Percentiles rank a stretch among this genome's conserved stretches.
Evolutionary conservation across 2,329 filamentous ascomycete genomes (phyloP).

Genomic region (Colletotrichum trifolii): DNA sequence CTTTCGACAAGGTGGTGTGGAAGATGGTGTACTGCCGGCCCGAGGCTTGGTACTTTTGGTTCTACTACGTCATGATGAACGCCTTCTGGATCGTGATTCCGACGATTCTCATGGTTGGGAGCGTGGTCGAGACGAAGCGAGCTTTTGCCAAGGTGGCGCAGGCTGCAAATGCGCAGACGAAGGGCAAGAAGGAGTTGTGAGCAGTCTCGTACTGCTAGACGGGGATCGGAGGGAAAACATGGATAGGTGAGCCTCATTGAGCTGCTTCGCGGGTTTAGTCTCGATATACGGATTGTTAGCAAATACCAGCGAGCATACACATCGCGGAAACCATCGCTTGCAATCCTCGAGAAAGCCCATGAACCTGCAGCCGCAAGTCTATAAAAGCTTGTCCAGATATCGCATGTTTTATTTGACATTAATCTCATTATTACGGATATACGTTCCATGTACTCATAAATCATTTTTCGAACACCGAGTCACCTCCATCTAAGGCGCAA

Average conservation of each 20-base stretch:
- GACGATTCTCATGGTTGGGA: conserved; percentile 44
- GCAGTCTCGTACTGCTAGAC: too few relatives aligned
- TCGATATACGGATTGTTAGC: too few relatives aligned
- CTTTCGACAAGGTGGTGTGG: conserved; percentile 53
- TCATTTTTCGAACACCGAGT: not conserved
- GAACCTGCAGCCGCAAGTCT: too few relatives aligned
- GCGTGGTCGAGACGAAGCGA: conserved; percentile 40
- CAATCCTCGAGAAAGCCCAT: too few relatives aligned
- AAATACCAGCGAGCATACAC: too few relatives aligned
- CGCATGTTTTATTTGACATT: not conserved
- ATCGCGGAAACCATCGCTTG: too few relatives aligned
- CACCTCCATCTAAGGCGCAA: conserved; percentile 11
- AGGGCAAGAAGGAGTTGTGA: too few relatives aligned
- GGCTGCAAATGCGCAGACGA: too few relatives aligned
- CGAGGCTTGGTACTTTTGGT: conserved; percentile 63
- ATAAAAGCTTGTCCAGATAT: too few relatives aligned
- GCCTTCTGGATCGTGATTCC: conserved; percentile 66
- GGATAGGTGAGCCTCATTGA: too few relatives aligned
- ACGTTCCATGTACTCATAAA: conserved; percentile 5
- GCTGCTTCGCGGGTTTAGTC: too few relatives aligned
- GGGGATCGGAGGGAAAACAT: too few relatives aligned
- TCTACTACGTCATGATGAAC: conserved; percentile 64
- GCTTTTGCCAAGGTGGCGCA: conserved; percentile 44
- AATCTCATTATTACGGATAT: conserved; percentile 5
- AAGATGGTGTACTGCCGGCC: conserved; percentile 60